Evolutionary conservation across 1,139 yeast genomes (phyloP), one percentile per base, ranked within the genome.

Genomic region (Saccharomyces hybrid): DNA sequence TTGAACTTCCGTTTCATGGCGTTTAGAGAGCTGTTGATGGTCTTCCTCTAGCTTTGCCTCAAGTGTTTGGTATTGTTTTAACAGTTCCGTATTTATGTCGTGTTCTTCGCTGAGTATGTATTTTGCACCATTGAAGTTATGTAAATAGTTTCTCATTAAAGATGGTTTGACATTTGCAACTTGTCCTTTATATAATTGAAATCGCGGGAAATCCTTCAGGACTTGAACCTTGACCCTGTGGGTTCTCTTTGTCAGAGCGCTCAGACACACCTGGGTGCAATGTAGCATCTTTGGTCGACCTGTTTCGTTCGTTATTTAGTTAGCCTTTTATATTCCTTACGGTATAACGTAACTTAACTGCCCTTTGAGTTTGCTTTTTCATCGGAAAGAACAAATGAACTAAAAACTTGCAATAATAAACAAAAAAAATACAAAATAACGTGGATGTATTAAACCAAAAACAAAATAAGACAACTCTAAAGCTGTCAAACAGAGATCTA

Each of bases 91-190:
- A 51, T 63, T 61, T 13, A 63, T 56, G 44, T 63, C 65, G 25
- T 26, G 49, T n/a, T 46, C 48, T 8, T 63, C 63, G 20, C 57
- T 46, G 31, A 80, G 69, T 32, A 86, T 76, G 66, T 86, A 87
- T 42, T 81, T 80, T 2, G 97, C 97, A 50, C 88, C 86, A 62
- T 87, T 84, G 58, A 75, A 66, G 52, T 81, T 80, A 64, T 89
- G 89, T 56, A 90, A 77, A 63, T 75, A 80, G 72, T 87, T 88
- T 69, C 93, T 80, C 97, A 90, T 90, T 57, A 81, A 77, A 16
- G 93, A 88, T 34, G 96, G 88, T 57, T 82, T 78, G n/a, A 89
- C 97, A 46, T 79, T 74, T 27, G 87, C 78, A 49, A 90, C 77
- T 72, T 90, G 86, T 30, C 97, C 97, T 47, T 72, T 74, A n/a